These are phyloP conservation scores for Datura wrightii DNA, from an alignment of 257 asterid species.

Conservation along the genomic window DNA sequence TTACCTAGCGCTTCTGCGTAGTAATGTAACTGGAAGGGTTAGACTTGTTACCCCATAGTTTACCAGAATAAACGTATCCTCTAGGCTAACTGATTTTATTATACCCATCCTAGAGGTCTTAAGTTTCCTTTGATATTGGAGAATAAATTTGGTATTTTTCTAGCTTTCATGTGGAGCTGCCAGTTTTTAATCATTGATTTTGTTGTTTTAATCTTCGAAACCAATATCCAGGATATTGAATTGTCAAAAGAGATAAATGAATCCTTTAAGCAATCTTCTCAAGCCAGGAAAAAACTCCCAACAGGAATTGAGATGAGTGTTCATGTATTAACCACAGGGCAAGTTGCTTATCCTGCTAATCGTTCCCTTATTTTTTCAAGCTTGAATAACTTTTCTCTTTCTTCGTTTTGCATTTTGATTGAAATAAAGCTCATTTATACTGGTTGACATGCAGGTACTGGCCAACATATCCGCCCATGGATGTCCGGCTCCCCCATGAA, in stretches of 20 bases:
- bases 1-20: not conserved
- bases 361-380: not conserved
- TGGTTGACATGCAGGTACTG: conserved; percentile 70
- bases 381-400: not conserved
- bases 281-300: conserved; percentile 97
- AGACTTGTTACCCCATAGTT: not conserved
- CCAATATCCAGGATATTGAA: conserved; percentile 78
- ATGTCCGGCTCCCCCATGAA: conserved; percentile 91
- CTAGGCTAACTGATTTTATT: not conserved
- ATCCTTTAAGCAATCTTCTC: conserved; percentile 98
- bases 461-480: conserved; percentile 99
- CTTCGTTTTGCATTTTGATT: conserved; percentile 8
- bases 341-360: conserved; percentile 30
- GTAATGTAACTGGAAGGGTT: not conserved
- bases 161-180: not conserved
- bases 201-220: conserved; percentile 24
- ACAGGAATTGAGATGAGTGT: conserved; percentile 99
- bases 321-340: conserved; percentile 97
- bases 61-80: not conserved
- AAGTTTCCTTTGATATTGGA: conserved; percentile 3
- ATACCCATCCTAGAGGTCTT: not conserved
- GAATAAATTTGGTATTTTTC: not conserved
- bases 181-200: not conserved
- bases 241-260: conserved; percentile 95
- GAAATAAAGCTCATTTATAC: not conserved